phyloP scores from a whole-genome alignment of 2,329 filamentous ascomycete species.

The Alternaria tenuissima region DNA sequence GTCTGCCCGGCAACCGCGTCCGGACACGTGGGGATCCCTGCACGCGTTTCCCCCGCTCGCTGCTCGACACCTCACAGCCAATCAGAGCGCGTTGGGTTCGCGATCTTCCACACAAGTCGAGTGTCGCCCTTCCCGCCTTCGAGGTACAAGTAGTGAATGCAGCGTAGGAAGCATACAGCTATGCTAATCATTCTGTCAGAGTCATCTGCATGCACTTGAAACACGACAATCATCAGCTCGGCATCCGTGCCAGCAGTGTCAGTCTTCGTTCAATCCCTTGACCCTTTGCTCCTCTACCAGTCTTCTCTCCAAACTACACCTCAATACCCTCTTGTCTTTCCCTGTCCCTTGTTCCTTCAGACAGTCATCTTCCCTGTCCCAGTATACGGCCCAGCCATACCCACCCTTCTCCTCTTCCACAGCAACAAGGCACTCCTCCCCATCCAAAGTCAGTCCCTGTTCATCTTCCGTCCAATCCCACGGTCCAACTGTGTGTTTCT shows the following conservation, averaged over 20 bases:
- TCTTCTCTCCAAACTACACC: conserved; percentile 56
- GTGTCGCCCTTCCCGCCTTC: not conserved
- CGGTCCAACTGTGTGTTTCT: conserved; percentile 76
- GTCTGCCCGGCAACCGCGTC: conserved; percentile 25
- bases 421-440: conserved; percentile 64
- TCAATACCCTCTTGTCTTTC: conserved; percentile 53
- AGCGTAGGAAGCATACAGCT: not conserved
- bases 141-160: no score
- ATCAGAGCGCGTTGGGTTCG: conserved; percentile 25
- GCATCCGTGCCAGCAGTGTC: not conserved
- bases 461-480: conserved; percentile 81
- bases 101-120: conserved; percentile 8
- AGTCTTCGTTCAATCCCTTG: conserved; percentile 25
- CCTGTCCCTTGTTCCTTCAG: conserved; percentile 50
- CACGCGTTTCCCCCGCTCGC: conserved; percentile 10
- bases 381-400: conserved; percentile 63
- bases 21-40: conserved; percentile 23
- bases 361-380: conserved; percentile 58
- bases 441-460: conserved; percentile 61
- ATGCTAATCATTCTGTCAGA: not conserved
- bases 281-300: conserved; percentile 35
- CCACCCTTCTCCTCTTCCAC: conserved; percentile 61
- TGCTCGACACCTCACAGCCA: conserved; percentile 16
- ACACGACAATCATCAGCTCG: not conserved
- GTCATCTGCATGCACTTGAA: not conserved